Conservation (phyloP, 1,284 basidiomycete genomes). For the Bondarzewia mesenterica region DNA sequence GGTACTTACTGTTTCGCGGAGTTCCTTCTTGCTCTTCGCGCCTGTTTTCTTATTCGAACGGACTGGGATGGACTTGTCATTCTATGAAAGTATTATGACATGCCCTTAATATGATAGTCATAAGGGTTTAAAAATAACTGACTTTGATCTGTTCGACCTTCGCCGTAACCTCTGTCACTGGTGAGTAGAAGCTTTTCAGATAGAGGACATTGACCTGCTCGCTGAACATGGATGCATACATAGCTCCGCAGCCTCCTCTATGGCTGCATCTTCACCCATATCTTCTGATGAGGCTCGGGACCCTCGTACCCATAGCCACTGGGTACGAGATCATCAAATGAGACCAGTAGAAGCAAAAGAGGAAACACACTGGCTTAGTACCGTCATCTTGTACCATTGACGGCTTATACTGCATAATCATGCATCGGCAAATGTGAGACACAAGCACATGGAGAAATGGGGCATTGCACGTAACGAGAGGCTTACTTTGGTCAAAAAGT, state of each 20-base stretch:
- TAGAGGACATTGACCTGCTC: too few species aligned
- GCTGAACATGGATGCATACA: conserved; percentile 30
- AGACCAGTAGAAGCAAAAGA: neutral
- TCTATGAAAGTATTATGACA: conserved; percentile 27
- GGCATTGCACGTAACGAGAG: neutral
- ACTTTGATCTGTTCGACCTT: conserved; percentile 56
- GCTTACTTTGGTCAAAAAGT: conserved; percentile 40
- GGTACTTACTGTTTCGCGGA: conserved; percentile 49
- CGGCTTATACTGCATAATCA: conserved; percentile 49
- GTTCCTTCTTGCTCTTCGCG: conserved; percentile 62
- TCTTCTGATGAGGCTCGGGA: conserved; percentile 15
- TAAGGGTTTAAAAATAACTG: neutral
- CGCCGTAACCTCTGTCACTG: conserved; percentile 51
- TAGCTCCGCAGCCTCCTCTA: conserved; percentile 35
- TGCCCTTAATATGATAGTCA: conserved; percentile 1
- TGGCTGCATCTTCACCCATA: conserved; percentile 25
- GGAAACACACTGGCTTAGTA: conserved; percentile 50
- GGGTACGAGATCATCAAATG: neutral
- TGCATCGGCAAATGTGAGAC: neutral
- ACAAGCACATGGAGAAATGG: too few species aligned
- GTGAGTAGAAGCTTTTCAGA: too few species aligned
- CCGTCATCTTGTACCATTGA: conserved; percentile 72
- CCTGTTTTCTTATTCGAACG: conserved; percentile 66
- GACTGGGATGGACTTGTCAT: conserved; percentile 53
- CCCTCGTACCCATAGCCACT: conserved; percentile 65